Conservation (phyloP, 2,329 filamentous ascomycete genomes). For the Stromatinia cepivora region DNA sequence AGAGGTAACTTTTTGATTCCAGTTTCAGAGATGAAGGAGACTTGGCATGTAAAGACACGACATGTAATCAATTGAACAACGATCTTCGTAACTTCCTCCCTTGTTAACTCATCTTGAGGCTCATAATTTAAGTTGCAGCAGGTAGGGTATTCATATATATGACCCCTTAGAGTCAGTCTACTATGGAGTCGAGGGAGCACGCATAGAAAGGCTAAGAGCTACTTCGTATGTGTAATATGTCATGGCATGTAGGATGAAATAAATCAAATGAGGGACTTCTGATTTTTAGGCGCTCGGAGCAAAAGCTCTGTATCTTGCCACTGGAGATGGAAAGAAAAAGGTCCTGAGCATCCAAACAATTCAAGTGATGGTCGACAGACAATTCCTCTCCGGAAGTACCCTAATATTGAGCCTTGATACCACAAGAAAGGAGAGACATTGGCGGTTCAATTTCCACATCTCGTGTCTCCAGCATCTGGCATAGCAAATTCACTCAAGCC, state of each 20-base stretch:
- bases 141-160: neutral
- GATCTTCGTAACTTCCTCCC: neutral
- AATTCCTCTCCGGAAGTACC: neutral
- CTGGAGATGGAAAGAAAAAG: neutral
- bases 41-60: neutral
- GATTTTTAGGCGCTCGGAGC: neutral
- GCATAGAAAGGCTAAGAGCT: rapidly evolving
- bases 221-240: neutral
- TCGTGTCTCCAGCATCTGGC: neutral
- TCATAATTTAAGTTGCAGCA: neutral
- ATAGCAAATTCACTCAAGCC: neutral
- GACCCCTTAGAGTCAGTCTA: neutral
- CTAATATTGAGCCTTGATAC: neutral
- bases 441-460: neutral
- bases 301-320: neutral
- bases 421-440: neutral
- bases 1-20: too few relatives aligned
- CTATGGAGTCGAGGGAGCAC: neutral
- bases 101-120: too few relatives aligned
- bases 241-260: neutral
- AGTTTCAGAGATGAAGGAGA: neutral
- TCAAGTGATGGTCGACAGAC: neutral
- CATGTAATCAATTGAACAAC: neutral
- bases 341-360: neutral
- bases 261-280: neutral